phyloP scores from a whole-genome alignment of 441 rosid species.

The Gossypium gossypioides region DNA sequence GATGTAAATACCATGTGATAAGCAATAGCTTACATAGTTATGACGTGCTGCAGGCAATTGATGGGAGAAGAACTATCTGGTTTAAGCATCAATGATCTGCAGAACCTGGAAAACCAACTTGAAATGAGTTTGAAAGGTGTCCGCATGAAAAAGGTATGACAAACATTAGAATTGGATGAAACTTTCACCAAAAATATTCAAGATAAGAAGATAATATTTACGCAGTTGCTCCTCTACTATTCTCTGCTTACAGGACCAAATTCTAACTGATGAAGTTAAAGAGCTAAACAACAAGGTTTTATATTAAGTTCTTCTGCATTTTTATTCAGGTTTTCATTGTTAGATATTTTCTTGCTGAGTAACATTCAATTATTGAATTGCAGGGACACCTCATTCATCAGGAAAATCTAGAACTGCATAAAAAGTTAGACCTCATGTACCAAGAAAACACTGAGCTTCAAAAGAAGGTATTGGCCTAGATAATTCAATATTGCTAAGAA shows the following conservation, averaged over 20 bases:
- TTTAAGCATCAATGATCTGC: constrained; percentile 47
- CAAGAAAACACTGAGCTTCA: constrained; percentile 55
- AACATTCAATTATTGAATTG: constrained; percentile 17
- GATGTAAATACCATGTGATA: not conserved
- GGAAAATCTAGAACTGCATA: constrained; percentile 53
- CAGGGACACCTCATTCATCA: constrained; percentile 60
- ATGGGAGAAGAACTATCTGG: constrained; percentile 84
- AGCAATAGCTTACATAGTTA: constrained; percentile 1
- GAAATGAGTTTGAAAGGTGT: constrained; percentile 64
- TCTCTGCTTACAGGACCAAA: constrained; percentile 37
- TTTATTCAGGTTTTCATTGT: not conserved
- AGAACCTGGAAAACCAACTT: constrained; percentile 67
- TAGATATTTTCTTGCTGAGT: not conserved
- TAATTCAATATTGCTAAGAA: not conserved
- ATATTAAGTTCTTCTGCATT: not conserved
- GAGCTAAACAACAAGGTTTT: constrained; percentile 68
- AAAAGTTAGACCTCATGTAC: constrained; percentile 38
- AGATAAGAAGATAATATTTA: not conserved
- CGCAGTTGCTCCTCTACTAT: not conserved
- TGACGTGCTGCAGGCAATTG: constrained; percentile 41
- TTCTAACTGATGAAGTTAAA: constrained; percentile 48
- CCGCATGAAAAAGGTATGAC: constrained; percentile 55
- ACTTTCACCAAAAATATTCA: not conserved
- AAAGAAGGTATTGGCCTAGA: constrained; percentile 48
- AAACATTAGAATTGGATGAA: not conserved